Evolutionary conservation across 768 basidiomycete genomes (phyloP), one percentile per base, ranked within the genome.

Genomic region (Suillus bovinus): DNA sequence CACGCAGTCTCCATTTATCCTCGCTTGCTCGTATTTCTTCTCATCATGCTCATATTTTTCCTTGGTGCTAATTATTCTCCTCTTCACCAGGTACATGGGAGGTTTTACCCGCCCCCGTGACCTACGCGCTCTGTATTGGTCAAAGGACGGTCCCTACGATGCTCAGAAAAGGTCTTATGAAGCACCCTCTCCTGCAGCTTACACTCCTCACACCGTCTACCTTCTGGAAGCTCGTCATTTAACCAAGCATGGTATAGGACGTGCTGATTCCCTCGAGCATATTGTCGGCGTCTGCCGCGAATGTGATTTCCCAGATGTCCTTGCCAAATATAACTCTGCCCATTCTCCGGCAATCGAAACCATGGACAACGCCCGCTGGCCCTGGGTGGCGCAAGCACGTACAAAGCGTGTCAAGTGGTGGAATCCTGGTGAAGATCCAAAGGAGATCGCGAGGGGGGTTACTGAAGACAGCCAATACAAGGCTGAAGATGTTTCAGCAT

Each of bases 301-400:
- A 59, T 61, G 60, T 57, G 73, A 77, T 59, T 71, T 77, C 10
- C 68, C 70, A 8, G 66, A 61, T 33, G 60, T 77, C 22, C 62
- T 79, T 14, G 52, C 64, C 22, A 52, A 58, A 7, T 75, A 75
- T 67, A 80, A 81, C 65, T 73, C 75, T 33, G 24, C 9, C 1
- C 31, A 34, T 4, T 66, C 69, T 0, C 22, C n/a, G 9, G 62
- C 61, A 3, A 17, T 67, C 20, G 66, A 73, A 58, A 46, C 64
- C 49, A 78, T 80, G 75, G 78, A 77, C 61, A 78, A 77, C 29
- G 79, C 80, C 4, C 69, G 70, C 27, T 80, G 80, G 78, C 78
- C 79, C 0, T 74, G 68, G 70, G 53, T 65, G 0, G 54, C 58
- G 2, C 58, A 49, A 63, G 72, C 66, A 60, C 55, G 38, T 34